Evolutionary conservation across 306 rosid species (phyloP), one percentile per base, ranked within the genome.

Genomic region (Medicago lupulina): DNA sequence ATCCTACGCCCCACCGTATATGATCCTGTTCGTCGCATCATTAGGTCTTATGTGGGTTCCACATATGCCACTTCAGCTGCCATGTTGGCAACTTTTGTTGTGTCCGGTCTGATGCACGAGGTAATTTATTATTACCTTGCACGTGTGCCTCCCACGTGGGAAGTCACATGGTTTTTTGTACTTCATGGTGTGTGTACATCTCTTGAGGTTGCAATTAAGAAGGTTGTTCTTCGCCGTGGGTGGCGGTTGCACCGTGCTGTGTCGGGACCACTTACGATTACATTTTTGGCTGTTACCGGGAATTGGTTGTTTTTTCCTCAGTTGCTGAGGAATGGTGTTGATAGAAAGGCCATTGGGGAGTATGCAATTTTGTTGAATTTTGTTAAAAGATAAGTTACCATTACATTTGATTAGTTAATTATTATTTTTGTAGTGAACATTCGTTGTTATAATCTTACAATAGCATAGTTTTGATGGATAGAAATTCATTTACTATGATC

Each of bases 101-200:
- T 87, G 9, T 94, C 95, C 0, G 95, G 96, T 2, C 21, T 91
- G 0, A 84, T 88, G 91, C 98, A 94, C 3, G 96, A 91, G 80
- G 23, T 84, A 0, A 68, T 94, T 0, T 94, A 80, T 36, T 94
- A 83, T 60, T 91, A 88, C 46, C 12, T 87, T 1, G n/a, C 95
- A 1, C 90, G 88, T 25, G 92, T 14, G 40, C 9, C 58, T 62
- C 97, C 96, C 68, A 90, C 95, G 50, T 91, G 98, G 97, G 97
- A 94, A 41, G 97, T 88, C 70, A 87, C 90, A n/a, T 71, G 80
- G 61, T 94, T 91, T 39, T 91, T 90, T 16, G 71, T 88, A 31
- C 51, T 91, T 0, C 97, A 94, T 0, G 98, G 98, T 1, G 5
- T 28, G 3, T 87, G 88, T 71, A 60, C 73, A 6, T 89, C 59